Base-by-base conservation (phyloP, 1,284 basidiomycete species). In the Rhodotorula sp. region DNA sequence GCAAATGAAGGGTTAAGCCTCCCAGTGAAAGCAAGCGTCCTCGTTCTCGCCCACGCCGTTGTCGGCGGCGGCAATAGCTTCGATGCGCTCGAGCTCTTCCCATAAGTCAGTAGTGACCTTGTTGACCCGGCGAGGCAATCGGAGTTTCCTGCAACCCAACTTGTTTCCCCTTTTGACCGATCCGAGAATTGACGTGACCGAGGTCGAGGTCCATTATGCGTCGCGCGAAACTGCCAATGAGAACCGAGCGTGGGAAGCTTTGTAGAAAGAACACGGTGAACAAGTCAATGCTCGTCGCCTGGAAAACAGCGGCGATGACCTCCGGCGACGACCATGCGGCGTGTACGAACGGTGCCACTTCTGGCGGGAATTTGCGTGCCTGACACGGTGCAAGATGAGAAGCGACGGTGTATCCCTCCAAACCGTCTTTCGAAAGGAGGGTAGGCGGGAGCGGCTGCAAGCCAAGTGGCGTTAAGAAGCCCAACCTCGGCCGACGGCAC, bases 241-340 rank as follows among this genome's bases (percentile, higher is more conserved):
- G n/a, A n/a, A n/a, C n/a, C n/a, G n/a, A n/a, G n/a, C n/a, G n/a
- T n/a, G n/a, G n/a, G n/a, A n/a, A n/a, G n/a, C n/a, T n/a, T n/a
- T n/a, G n/a, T n/a, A n/a, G n/a, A n/a, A n/a, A n/a, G n/a, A n/a
- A 68, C 67, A 65, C 39, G 8, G 77, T 73, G 7, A 79, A 72
- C 3, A 80, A 70, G 5, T 80, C 79, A 31, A 78, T 73, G 14
- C 78, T 78, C 5, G 79, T 78, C 3, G 79, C 79, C 26, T 80
- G 71, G 58, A 71, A 71, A 48, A 78, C 71, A 1, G 74, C 73
- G 5, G 34, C 57, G 8, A 79, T 62, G 29, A 76, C 73, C 34
- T 77, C 76, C 5, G 78, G 78, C 16, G 74, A 70, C 7, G 65
- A 72, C 75, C 79, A 80, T 5, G 69, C 66, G 3, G 69, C 69